phyloP scores from a whole-genome alignment of 2,329 filamentous ascomycete species.

The Alternaria hordeiaustralica region DNA sequence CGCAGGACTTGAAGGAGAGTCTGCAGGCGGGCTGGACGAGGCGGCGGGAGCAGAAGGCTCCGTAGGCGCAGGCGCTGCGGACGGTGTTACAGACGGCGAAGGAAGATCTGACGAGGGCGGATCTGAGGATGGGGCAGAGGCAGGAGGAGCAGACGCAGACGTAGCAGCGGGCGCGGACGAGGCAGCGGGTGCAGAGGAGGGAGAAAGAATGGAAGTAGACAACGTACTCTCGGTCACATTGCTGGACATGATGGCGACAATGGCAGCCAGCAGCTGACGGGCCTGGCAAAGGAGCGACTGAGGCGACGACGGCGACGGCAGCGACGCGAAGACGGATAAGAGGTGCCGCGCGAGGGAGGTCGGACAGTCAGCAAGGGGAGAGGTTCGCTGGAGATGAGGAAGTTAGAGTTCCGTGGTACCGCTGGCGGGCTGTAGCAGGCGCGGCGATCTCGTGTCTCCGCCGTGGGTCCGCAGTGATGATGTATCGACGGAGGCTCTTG shows the following conservation, averaged over 20 bases:
- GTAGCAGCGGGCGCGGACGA: conserved; percentile 18
- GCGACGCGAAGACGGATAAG: conserved; percentile 2
- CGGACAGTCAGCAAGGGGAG: neutral
- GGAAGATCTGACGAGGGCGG: conserved; percentile 14
- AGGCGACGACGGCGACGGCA: neutral
- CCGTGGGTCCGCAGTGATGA: conserved; percentile 27
- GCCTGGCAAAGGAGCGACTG: conserved; percentile 15
- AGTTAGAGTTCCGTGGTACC: conserved; percentile 22
- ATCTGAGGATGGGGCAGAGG: conserved; percentile 14
- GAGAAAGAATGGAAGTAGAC: conserved; percentile 25
- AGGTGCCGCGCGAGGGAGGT: conserved; percentile 4
- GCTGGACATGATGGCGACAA: conserved; percentile 35
- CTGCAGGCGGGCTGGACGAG: conserved; percentile 17
- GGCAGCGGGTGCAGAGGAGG: conserved; percentile 17
- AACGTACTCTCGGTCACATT: conserved; percentile 45
- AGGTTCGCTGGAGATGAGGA: conserved; percentile 21
- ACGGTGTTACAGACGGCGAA: conserved; percentile 28
- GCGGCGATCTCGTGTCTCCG: conserved; percentile 19
- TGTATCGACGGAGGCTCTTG: conserved; percentile 16
- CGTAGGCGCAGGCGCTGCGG: conserved; percentile 29
- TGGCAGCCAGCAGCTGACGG: conserved; percentile 14
- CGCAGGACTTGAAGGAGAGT: conserved; percentile 19
- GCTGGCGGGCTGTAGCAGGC: conserved; percentile 11
- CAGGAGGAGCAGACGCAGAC: conserved; percentile 13
- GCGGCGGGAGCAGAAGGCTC: conserved; percentile 22